Base-by-base conservation (phyloP, 108 stramenopile genomes). In the Pseudonitzschia delicatissima region DNA sequence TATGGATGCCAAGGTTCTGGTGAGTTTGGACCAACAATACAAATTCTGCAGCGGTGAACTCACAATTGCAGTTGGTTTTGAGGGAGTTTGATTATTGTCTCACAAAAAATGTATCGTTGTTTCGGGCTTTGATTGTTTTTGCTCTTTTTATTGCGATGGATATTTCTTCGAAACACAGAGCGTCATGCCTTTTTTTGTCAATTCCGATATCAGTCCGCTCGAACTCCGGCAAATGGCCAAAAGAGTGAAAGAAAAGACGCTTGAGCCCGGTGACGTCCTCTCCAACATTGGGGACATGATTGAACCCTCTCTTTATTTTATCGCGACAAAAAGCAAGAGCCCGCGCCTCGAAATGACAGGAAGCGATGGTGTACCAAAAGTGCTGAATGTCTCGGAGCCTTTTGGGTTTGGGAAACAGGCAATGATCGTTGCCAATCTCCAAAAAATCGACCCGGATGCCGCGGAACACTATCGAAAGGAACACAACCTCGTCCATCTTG, bases 251-350 rank as follows among this genome's bases (percentile, higher is more conserved):
- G 70, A 82, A 18, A 71, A 69, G 28, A 72, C 72, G 37, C 95
- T 77, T 68, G 35, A 69, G 55, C 71, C 77, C 32, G 90, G 87
- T 17, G 76, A 82, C n/a, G 59, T 70, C 13, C 90, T 99, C 47
- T 77, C 95, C 70, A 74, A 77, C 13, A 71, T 93, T 66, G 95
- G 94, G 23, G 71, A 89, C 15, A 29, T 59, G 1, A 72, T 73
- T 26, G 58, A 44, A 15, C 74, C 86, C 0, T 40, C 84, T 4
- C 51, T 92, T n/a, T 87, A 86, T 53, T 60, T 92, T 21, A 74
- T 92, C 25, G 79, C 82, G 21, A 65, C 66, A 2, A 87, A 86
- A 27, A 61, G 66, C 23, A n/a, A n/a, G n/a, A n/a, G n/a, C n/a
- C n/a, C n/a, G n/a, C n/a, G n/a, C n/a, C n/a, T n/a, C n/a, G 84